phyloP scores from a whole-genome alignment of 2,329 filamentous ascomycete genomes.

The Diaporthe australafricana region DNA sequence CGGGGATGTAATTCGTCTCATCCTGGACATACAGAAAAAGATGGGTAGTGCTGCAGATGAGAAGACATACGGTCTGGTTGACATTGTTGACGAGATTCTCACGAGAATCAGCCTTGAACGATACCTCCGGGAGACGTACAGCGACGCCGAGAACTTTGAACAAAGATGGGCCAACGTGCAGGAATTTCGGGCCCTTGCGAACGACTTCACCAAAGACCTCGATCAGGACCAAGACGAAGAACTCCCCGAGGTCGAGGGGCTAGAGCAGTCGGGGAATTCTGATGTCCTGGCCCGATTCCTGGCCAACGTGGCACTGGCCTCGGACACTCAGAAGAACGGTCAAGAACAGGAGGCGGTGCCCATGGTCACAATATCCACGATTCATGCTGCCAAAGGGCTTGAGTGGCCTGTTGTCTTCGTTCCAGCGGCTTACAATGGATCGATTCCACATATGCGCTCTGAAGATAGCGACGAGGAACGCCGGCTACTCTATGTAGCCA shows the following conservation, averaged over 20 bases:
- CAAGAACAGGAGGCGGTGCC: conserved; percentile 66
- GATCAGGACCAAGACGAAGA: conserved; percentile 62
- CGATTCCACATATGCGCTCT: conserved; percentile 87
- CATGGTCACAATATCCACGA: conserved; percentile 91
- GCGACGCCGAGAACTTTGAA: conserved; percentile 79
- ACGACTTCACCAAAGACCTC: conserved; percentile 70
- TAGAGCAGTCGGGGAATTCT: conserved; percentile 76
- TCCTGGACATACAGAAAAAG: conserved; percentile 52
- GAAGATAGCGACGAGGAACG: conserved; percentile 91
- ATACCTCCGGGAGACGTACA: conserved; percentile 78
- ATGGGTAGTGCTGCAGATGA: conserved; percentile 45
- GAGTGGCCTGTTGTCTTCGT: conserved; percentile 98
- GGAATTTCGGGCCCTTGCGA: conserved; percentile 84
- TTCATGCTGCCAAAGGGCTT: conserved; percentile 94
- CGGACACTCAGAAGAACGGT: conserved; percentile 77
- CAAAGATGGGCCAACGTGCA: conserved; percentile 88
- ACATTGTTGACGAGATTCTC: conserved; percentile 65
- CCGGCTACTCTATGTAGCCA: conserved; percentile 91
- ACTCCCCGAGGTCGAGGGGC: conserved; percentile 76
- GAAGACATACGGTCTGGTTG: conserved; percentile 54
- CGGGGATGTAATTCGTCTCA: conserved; percentile 58
- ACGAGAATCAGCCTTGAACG: conserved; percentile 77
- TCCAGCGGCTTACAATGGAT: conserved; percentile 88
- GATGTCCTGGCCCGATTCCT: conserved; percentile 80
- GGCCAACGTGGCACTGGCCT: conserved; percentile 89